phyloP scores from a whole-genome alignment of 495 filamentous ascomycete species.

The Daldinia grandis region DNA sequence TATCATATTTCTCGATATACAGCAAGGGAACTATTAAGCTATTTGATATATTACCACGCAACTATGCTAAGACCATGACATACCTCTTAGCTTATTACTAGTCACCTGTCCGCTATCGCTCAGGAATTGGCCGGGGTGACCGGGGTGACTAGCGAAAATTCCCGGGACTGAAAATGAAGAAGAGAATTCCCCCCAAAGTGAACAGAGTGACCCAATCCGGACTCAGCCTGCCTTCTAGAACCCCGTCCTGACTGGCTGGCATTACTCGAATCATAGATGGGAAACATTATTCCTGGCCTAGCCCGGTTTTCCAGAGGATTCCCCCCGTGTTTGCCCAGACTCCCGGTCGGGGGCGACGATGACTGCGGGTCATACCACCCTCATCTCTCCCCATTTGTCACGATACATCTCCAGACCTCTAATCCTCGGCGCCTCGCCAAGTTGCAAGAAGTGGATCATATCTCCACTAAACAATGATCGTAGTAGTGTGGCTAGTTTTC shows the following conservation, averaged over 20 bases:
- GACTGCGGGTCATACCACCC: constrained; percentile 39
- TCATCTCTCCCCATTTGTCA: constrained; percentile 44
- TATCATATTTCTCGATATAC: too few relatives aligned
- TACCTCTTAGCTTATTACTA: background rate
- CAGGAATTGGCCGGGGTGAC: constrained; percentile 25
- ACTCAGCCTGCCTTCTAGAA: constrained; percentile 28
- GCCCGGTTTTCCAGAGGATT: constrained; percentile 32
- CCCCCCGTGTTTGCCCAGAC: constrained; percentile 30
- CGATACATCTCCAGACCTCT: constrained; percentile 43
- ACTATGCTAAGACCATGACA: constrained; percentile 1
- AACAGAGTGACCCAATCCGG: constrained; percentile 6
- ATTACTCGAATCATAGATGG: constrained; percentile 7
- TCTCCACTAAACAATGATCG: constrained; percentile 34
- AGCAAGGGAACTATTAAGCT: too few relatives aligned
- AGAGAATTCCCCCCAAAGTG: constrained; percentile 3
- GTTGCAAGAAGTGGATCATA: constrained; percentile 38
- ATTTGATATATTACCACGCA: too few relatives aligned
- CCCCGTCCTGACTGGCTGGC: constrained; percentile 1
- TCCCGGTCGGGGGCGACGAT: constrained; percentile 41
- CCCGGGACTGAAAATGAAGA: constrained; percentile 7
- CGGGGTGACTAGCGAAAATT: constrained; percentile 27
- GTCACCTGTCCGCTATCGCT: constrained; percentile 29
- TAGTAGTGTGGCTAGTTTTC: constrained; percentile 32
- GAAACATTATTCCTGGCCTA: constrained; percentile 26
- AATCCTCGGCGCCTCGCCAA: constrained; percentile 37